A percentile compares a stretch with the other conserved stretches of the same genome.
Evolutionary conservation across 805 yeast species (phyloP).

Genomic region (Kazachstania bromeliacearum): DNA sequence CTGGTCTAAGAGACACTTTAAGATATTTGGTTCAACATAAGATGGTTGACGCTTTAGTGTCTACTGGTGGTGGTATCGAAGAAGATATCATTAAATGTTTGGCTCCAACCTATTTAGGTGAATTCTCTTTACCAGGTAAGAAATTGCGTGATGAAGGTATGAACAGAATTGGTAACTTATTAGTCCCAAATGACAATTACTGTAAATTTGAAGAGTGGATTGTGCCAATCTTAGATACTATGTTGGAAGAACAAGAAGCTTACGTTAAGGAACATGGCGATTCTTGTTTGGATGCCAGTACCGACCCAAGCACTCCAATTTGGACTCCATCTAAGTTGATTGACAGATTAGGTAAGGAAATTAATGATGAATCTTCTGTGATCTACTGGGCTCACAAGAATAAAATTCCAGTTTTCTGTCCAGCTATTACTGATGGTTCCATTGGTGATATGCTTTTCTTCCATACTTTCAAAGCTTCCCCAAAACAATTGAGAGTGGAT

Average conservation of each 20-base stretch:
- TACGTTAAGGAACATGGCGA: constrained; percentile 46
- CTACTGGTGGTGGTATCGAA: constrained; percentile 98
- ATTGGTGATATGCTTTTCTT: constrained; percentile 98
- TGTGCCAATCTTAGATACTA: constrained; percentile 80
- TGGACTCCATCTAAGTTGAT: constrained; percentile 95
- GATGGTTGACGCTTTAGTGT: constrained; percentile 88
- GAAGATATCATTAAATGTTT: constrained; percentile 94
- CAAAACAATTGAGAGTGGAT: constrained; percentile 81
- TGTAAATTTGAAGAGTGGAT: constrained; percentile 98
- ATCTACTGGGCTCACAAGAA: constrained; percentile 98
- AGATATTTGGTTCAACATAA: constrained; percentile 86
- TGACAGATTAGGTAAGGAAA: constrained; percentile 90
- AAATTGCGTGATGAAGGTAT: constrained; percentile 86
- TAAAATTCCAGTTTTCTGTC: constrained; percentile 92
- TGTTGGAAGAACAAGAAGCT: constrained; percentile 81
- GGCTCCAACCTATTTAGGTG: constrained; percentile 95
- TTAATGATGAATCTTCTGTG: constrained; percentile 86
- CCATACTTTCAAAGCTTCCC: constrained; percentile 94
- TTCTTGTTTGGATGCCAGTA: constrained; percentile 46
- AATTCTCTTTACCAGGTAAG: constrained; percentile 72
- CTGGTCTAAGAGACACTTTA: constrained; percentile 87
- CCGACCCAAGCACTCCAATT: constrained; percentile 39
- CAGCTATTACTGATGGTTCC: constrained; percentile 95
- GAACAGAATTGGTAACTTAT: constrained; percentile 93
- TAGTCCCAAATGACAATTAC: constrained; percentile 96